Evolutionary conservation across 2,329 filamentous ascomycete species (phyloP), one percentile per base, ranked within the genome.

Genomic region (Ophiostoma himal-ulmi): DNA sequence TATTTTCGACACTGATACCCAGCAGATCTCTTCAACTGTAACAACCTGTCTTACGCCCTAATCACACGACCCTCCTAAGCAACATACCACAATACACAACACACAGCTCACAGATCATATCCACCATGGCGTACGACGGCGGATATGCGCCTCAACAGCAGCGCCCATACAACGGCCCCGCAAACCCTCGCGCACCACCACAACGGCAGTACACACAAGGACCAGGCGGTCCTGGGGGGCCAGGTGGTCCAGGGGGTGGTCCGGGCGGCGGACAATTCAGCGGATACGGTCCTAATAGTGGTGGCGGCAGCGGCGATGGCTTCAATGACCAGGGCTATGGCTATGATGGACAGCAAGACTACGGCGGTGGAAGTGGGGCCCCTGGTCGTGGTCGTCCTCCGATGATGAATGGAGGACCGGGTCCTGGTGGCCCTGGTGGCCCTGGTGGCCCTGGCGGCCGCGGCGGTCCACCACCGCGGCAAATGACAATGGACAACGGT

Each of bases 51-150:
- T 26, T 7, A n/a, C 57, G 14, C 57, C 34, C 57, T 62, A 62
- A 62, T 62, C n/a, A 39, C 57, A 64, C 34, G 17, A 57, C 17
- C 62, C 41, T 17, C 13, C n/a, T 7, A 26, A 7, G 3, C 48
- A 66, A 39, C 22, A 26, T 54, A 14, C 5, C 54, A 26, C 41
- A 44, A 52, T 48, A 41, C 20, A 8, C 30, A 10, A 44, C 36
- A 22, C 37, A 30, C 30, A 30, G 30, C 30, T 30, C 30, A 30
- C 30, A 30, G 30, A 30, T 30, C 30, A 30, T 3, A 48, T 68
- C 54, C 68, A 73, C 73, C 20, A 87, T 87, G 85, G 82, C 84
- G 65, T 86, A 85, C 75, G 82, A 85, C 73, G 81, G 79, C 72
- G 81, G 79, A 72, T 85, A 83, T 72, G 79, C 79, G 70, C 79